These are phyloP conservation scores for Tulasnella sp. DNA, from an alignment of 768 basidiomycete genomes.

Conservation along the genomic window DNA sequence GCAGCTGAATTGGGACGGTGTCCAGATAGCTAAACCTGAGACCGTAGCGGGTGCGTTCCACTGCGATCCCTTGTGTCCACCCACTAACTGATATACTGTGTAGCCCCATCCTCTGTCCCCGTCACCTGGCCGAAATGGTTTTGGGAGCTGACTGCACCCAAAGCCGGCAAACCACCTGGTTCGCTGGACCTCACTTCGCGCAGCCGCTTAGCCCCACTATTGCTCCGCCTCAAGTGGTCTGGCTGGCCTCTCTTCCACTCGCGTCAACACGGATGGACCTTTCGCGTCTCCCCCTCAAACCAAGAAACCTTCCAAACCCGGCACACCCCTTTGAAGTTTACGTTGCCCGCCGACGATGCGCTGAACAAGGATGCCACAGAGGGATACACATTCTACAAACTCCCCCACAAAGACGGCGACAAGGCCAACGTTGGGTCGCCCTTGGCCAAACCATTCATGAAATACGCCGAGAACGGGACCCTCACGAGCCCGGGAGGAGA, in stretches of 20 bases:
- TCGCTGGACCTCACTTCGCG: constrained; percentile 76
- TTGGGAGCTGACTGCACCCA: constrained; percentile 63
- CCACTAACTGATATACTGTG: background rate
- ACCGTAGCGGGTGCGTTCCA: background rate
- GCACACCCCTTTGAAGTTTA: constrained; percentile 41
- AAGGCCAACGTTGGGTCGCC: constrained; percentile 91
- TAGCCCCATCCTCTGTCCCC: constrained; percentile 10
- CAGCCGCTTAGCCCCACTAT: constrained; percentile 68
- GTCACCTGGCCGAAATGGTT: constrained; percentile 91
- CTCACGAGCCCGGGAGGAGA: constrained; percentile 69
- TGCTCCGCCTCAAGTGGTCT: constrained; percentile 79
- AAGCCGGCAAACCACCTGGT: constrained; percentile 51
- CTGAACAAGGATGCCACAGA: constrained; percentile 38
- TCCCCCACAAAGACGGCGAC: constrained; percentile 95
- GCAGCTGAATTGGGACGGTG: constrained; percentile 9
- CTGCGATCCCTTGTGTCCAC: background rate
- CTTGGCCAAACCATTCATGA: constrained; percentile 77
- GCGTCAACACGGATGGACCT: constrained; percentile 83
- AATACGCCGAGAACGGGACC: constrained; percentile 76
- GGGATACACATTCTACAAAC: constrained; percentile 66
- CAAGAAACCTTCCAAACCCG: constrained; percentile 32
- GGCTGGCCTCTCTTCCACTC: constrained; percentile 77
- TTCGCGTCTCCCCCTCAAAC: constrained; percentile 45
- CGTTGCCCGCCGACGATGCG: constrained; percentile 46
- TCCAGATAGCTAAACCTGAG: background rate